Evolutionary conservation across 257 asterid species (phyloP).

Genomic region (Solanum pimpinellifolium): DNA sequence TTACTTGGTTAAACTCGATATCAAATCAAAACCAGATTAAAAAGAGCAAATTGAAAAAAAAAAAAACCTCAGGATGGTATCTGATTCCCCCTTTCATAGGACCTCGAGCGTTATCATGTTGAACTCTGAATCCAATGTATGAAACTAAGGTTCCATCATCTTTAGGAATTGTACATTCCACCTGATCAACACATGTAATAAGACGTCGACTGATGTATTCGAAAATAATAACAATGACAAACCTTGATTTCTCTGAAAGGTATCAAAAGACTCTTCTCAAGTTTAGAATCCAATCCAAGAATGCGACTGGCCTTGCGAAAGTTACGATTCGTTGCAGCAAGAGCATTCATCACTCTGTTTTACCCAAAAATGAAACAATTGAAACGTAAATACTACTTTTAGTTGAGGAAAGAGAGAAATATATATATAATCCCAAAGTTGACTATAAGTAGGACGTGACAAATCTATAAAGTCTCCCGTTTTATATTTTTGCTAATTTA

Average conservation of each 20-base stretch:
- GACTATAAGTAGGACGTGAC: neutral
- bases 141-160: conserved; percentile 90
- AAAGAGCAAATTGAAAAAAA: neutral
- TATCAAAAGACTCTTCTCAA: conserved; percentile 81
- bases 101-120: conserved; percentile 93
- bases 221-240: neutral
- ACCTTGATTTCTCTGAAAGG: conserved; percentile 98
- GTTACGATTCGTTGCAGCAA: conserved; percentile 87
- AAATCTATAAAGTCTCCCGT: neutral
- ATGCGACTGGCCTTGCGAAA: conserved; percentile 86
- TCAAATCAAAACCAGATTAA: neutral
- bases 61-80: conserved; percentile 83
- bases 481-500: no score
- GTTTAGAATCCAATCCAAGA: conserved; percentile 73
- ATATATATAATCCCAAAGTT: neutral
- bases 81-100: conserved; percentile 99
- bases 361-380: neutral
- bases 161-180: conserved; percentile 88
- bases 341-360: conserved; percentile 56
- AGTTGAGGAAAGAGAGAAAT: neutral
- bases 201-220: neutral
- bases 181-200: conserved; percentile 31
- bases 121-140: conserved; percentile 81
- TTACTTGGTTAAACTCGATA: neutral
- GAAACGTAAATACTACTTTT: neutral